phyloP scores from a whole-genome alignment of 2,329 filamentous ascomycete species.

The Cercospora sp. region DNA sequence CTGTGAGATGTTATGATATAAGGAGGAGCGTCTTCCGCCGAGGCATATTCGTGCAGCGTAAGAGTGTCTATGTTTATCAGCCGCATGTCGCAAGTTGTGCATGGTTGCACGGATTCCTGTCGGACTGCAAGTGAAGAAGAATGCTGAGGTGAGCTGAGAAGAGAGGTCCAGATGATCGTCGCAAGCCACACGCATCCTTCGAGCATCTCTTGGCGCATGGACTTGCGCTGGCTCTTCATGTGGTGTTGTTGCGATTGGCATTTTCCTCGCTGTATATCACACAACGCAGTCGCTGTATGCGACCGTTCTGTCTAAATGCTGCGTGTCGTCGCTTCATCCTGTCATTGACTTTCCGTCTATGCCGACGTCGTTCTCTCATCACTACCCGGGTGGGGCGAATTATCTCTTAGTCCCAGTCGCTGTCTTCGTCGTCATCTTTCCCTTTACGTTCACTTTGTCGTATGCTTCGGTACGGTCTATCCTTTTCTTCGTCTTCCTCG shows the following conservation, averaged over 20 bases:
- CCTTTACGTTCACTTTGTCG: slow-evolving; percentile 38
- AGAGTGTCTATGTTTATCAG: slow-evolving; percentile 25
- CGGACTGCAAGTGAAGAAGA: not conserved
- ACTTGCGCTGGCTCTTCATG: not conserved
- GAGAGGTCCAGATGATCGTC: not conserved
- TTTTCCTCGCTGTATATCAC: not conserved
- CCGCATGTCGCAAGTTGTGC: slow-evolving; percentile 24
- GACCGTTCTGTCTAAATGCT: not conserved
- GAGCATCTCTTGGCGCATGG: not conserved
- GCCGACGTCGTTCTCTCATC: not conserved
- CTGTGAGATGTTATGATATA: slow-evolving; percentile 26
- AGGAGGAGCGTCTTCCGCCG: slow-evolving; percentile 10
- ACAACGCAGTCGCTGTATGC: not conserved
- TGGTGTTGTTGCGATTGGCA: not conserved
- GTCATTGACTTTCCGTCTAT: not conserved
- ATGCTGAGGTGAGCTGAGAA: not conserved
- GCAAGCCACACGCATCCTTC: slow-evolving; percentile 1
- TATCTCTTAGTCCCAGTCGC: slow-evolving; percentile 56
- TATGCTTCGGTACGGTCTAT: slow-evolving; percentile 23
- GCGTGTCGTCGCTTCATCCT: not conserved
- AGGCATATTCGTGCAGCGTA: slow-evolving; percentile 24
- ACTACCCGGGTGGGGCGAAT: not conserved
- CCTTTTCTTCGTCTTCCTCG: slow-evolving; percentile 52
- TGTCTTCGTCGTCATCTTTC: slow-evolving; percentile 52
- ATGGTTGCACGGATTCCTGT: not conserved